Base-by-base conservation (phyloP, 441 rosid species). In the Pelargonium hybrid region DNA sequence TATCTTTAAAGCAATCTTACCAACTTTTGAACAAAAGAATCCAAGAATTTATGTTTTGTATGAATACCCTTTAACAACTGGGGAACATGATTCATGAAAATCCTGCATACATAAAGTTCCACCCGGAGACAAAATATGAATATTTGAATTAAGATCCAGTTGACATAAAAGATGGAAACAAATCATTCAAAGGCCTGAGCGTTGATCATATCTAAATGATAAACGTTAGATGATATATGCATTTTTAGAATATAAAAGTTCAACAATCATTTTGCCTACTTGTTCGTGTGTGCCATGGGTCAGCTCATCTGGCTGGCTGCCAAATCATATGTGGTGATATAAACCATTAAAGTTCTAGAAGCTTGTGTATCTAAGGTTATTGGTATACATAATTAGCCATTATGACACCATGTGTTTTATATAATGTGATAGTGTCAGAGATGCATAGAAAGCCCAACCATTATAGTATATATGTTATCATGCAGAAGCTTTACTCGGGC, bases 71-170 rank as follows among this genome's bases (percentile, higher is more conserved):
- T 86, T 73, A 87, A 81, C 81, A 89, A 74, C 79, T 76, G 78
- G 0, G 93, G 96, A 17, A 90, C 75, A 75, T 76, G 82, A 83
- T 88, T 88, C 78, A 89, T 82, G 83, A 90, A 94, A 79, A 92
- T 81, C 96, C 98, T 93, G 86, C 77, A 78, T 56, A 47, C 39
- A 69, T n/a, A 66, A 64, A 75, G 69, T 52, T 29, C n/a, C 67
- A 31, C 66, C 29, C n/a, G 54, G 7, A 29, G 25, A 71, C 21
- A n/a, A 13, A 25, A 17, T 7, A 29, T 47, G 50, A 41, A 31
- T 26, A 52, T 57, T 59, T 23, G 17, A 63, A 18, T 47, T 11
- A 29, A n/a, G 20, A 63, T 29, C 67, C 67, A 56, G 26, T 8
- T 20, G 20, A 2, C 26, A 59, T 23, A 20, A 59, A 18, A 20